These are phyloP conservation scores for Mercurialis annua DNA, from an alignment of 345 rosid species.

Conservation along the genomic window DNA sequence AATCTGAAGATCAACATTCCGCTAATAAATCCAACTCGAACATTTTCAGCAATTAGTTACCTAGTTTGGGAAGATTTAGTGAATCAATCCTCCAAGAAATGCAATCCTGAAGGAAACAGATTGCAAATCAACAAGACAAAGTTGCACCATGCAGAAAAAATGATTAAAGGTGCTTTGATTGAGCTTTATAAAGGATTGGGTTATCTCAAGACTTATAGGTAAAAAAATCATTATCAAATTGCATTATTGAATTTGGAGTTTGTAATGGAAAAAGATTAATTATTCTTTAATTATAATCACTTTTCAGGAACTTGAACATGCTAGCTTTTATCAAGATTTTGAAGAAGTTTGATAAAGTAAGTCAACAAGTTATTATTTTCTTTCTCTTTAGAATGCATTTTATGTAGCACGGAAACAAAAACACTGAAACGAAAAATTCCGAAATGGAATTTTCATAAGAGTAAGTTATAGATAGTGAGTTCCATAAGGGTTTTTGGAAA, in stretches of 20 bases:
- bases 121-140: conserved; percentile 72
- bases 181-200: conserved; percentile 90
- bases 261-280: background rate
- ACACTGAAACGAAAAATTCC: conserved; percentile 8
- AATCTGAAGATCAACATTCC: conserved; percentile 82
- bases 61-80: conserved; percentile 67
- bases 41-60: conserved; percentile 79
- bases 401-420: too few species aligned
- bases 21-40: conserved; percentile 71
- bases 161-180: conserved; percentile 73
- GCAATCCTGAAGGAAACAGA: conserved; percentile 49
- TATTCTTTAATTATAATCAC: background rate
- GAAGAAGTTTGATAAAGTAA: conserved; percentile 93
- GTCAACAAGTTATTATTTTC: background rate
- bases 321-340: conserved; percentile 93
- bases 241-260: conserved; percentile 3
- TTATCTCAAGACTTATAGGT: conserved; percentile 90
- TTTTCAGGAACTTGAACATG: conserved; percentile 86
- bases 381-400: conserved; percentile 1
- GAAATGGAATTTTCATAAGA: too few species aligned
- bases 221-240: background rate
- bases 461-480: too few species aligned
- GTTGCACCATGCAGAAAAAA: conserved; percentile 83
- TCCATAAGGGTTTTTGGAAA: too few species aligned
- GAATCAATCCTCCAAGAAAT: conserved; percentile 64